Evolutionary conservation across 805 yeast genomes (phyloP).

Genomic region (Pichia pseudocactophila): DNA sequence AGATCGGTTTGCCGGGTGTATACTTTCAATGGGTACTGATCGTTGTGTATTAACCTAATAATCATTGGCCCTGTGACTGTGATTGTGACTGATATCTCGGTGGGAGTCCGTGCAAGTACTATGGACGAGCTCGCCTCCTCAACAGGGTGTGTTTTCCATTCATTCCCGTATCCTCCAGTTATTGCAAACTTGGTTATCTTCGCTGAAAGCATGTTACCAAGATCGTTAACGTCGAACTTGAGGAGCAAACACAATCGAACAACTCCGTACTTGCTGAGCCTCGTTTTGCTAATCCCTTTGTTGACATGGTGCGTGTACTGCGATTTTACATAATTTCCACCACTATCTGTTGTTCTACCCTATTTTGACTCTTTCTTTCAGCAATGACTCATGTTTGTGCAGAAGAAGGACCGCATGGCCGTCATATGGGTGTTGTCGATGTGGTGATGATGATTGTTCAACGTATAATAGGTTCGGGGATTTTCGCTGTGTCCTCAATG

Average conservation of each 20-base stretch:
- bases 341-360: no score
- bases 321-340: no score
- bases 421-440: conserved; percentile 64
- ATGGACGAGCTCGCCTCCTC: no score
- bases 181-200: no score
- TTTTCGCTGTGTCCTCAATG: conserved; percentile 63
- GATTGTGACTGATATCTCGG: neutral
- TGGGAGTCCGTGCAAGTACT: no score
- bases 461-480: conserved; percentile 70
- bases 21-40: neutral
- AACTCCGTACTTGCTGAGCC: neutral
- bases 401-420: conserved; percentile 61
- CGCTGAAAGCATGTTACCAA: no score
- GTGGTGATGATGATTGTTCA: conserved; percentile 57
- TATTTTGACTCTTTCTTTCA: neutral
- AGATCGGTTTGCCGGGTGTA: conserved; percentile 1
- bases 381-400: conserved; percentile 21
- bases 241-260: no score
- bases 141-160: no score
- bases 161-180: no score
- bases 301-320: no score
- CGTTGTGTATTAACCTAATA: neutral
- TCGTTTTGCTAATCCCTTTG: no score
- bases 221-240: no score
- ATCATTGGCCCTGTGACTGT: neutral